Evolutionary conservation across 2,329 filamentous ascomycete species (phyloP).

Genomic region (Hymenoscyphus scutula): DNA sequence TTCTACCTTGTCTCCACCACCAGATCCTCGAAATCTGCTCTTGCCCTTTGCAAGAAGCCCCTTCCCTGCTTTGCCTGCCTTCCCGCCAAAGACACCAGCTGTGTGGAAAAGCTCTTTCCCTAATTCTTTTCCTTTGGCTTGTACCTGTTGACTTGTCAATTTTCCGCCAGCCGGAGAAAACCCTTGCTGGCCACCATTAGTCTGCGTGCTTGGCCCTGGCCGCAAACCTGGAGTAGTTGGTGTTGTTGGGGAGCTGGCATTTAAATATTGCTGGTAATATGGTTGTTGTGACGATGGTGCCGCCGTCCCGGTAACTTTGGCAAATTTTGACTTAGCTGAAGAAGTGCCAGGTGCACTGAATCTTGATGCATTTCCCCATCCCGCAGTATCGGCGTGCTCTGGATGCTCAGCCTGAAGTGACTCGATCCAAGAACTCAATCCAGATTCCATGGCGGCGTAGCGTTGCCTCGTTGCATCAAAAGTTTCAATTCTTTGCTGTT

Average conservation of each 20-base stretch:
- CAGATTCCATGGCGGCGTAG: constrained; percentile 71
- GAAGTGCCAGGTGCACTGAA: constrained; percentile 17
- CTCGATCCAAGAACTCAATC: constrained; percentile 60
- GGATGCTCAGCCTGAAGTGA: constrained; percentile 46
- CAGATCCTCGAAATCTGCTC: constrained; percentile 65
- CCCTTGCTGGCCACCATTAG: constrained; percentile 28
- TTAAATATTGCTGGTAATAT: constrained; percentile 56
- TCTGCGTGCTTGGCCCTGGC: constrained; percentile 22
- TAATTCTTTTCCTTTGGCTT: constrained; percentile 81
- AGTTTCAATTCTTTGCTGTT: constrained; percentile 67
- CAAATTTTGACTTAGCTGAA: constrained; percentile 26
- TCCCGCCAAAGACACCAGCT: constrained; percentile 68
- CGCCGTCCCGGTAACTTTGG: constrained; percentile 20
- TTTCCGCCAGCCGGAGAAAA: constrained; percentile 29
- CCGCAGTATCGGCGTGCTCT: constrained; percentile 45
- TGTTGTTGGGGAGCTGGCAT: constrained; percentile 43
- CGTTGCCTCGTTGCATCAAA: constrained; percentile 71
- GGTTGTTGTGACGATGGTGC: constrained; percentile 42
- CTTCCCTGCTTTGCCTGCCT: constrained; percentile 78
- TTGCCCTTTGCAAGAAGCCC: constrained; percentile 88
- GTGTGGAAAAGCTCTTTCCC: constrained; percentile 86
- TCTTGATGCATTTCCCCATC: constrained; percentile 21
- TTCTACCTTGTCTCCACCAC: constrained; percentile 82
- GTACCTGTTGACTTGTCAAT: constrained; percentile 38
- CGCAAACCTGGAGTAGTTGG: constrained; percentile 20